These are phyloP conservation scores for Kluyveromyces sp. DNA, from an alignment of 1,139 yeast genomes.

Conservation along the genomic window DNA sequence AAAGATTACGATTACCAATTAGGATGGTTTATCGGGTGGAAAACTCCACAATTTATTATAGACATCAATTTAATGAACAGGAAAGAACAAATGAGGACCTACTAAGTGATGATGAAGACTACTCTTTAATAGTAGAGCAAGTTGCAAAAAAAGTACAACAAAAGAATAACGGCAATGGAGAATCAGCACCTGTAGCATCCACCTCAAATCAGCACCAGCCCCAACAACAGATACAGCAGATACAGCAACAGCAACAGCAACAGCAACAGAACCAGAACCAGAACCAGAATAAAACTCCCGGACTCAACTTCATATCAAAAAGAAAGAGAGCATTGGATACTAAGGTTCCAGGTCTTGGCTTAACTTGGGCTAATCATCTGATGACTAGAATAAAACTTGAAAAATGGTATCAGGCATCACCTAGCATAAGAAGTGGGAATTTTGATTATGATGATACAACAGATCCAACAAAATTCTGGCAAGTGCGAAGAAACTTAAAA, in stretches of 20 bases:
- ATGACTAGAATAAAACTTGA: conserved; percentile 35
- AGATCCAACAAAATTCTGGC: conserved; percentile 27
- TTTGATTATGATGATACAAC: conserved; percentile 17
- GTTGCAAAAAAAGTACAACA: conserved; percentile 8
- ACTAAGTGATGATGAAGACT: conserved; percentile 30
- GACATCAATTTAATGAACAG: conserved; percentile 20
- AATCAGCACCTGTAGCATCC: too few relatives aligned
- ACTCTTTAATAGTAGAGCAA: conserved; percentile 18
- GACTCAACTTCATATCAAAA: not conserved
- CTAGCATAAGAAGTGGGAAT: conserved; percentile 25
- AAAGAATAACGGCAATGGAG: too few relatives aligned
- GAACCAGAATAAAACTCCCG: too few relatives aligned
- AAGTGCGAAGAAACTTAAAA: conserved; percentile 31
- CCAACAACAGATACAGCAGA: not conserved
- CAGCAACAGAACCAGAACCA: not conserved
- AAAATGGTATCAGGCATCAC: conserved; percentile 29
- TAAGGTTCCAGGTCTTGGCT: conserved; percentile 37
- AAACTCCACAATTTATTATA: conserved; percentile 32
- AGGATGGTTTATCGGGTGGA: conserved; percentile 77
- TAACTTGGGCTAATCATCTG: conserved; percentile 37
- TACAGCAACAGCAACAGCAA: too few relatives aligned
- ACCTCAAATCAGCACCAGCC: not conserved
- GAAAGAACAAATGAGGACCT: conserved; percentile 13
- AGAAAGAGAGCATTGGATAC: conserved; percentile 22
- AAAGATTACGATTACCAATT: conserved; percentile 58